These are phyloP conservation scores for Dendrobium chrysotoxum DNA, from an alignment of 106 monocot genomes.

Conservation along the genomic window DNA sequence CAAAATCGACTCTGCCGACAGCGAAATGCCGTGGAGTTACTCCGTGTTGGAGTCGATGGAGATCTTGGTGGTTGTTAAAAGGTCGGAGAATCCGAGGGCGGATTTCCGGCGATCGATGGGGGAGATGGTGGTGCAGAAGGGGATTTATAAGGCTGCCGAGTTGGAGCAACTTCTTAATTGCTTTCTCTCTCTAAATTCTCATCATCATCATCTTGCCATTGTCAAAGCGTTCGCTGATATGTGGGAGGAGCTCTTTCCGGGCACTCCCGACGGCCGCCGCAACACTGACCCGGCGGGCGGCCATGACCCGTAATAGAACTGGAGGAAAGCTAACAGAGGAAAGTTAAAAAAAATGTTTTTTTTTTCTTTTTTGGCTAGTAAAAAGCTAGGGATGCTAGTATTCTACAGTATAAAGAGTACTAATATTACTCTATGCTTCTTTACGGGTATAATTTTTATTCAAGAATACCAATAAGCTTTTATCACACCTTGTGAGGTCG, in stretches of 20 bases:
- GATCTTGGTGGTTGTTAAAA: conserved; percentile 58
- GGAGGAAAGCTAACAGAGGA: no score
- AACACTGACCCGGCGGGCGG: no score
- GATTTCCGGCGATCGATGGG: conserved; percentile 81
- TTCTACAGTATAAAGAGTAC: no score
- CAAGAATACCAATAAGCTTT: no score
- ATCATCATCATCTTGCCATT: conserved; percentile 49
- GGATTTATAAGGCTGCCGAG: conserved; percentile 48
- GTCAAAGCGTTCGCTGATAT: conserved; percentile 53
- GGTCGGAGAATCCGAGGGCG: conserved; percentile 50
- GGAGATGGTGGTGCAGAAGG: conserved; percentile 82
- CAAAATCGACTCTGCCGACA: not conserved
- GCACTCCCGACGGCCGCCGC: not conserved
- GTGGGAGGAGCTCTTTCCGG: conserved; percentile 45
- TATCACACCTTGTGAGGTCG: no score
- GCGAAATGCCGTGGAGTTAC: no score
- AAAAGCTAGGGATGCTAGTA: no score
- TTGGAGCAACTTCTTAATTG: conserved; percentile 63
- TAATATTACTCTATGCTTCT: no score
- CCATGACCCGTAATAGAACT: no score
- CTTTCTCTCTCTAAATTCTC: conserved; percentile 68
- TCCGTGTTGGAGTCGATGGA: not conserved
- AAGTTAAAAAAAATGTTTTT: no score
- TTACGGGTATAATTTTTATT: no score
- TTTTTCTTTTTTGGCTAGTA: no score